Evolutionary conservation across 768 basidiomycete genomes (phyloP), one percentile per base, ranked within the genome.

Genomic region (Trametes gibbosa): DNA sequence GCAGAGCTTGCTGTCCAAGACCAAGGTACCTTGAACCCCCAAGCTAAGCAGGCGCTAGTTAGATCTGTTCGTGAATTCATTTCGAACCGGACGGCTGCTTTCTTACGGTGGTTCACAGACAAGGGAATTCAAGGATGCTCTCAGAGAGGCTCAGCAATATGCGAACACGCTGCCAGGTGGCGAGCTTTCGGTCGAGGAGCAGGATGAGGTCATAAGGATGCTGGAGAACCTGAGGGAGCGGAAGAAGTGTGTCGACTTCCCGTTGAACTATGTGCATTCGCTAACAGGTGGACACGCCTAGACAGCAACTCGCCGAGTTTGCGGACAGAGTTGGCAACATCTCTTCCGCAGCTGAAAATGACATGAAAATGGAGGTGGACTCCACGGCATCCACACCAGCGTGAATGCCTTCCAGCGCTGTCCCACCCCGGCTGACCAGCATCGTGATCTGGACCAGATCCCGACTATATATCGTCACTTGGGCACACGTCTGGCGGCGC

Each of bases 341-440:
- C 29, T 70, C 73, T 8, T 63, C 70, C 7, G 48, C 37, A 14
- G 5, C 37, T 24, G 19, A 43, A 34, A 50, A 47, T 4, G 58
- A 56, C 19, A 45, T 65, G 5, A 79, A 76, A 61, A 87, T 88
- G 81, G 88, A 89, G 63, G 71, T 90, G 39, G 88, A 90, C 67
- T 90, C 88, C 14, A 85, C 83, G 57, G 88, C 88, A 25, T 89
- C 88, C 3, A 90, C 88, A 3, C 88, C 88, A 2, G 63, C 70
- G 5, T 71, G 49, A 66, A 40, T 6, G 14, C 23, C 16, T 3
- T 17, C 46, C 12, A 9, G 42, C 42, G 19, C 42, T 6, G 42
- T 43, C n/a, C n/a, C 21, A 43, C 19, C 19, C n/a, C 21, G 42
- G 21, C 42, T 43, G 14, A 19, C 42, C n/a, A 43, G 10, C 29